Base-by-base conservation (phyloP, 306 rosid species). In the Castanopsis chinensis region DNA sequence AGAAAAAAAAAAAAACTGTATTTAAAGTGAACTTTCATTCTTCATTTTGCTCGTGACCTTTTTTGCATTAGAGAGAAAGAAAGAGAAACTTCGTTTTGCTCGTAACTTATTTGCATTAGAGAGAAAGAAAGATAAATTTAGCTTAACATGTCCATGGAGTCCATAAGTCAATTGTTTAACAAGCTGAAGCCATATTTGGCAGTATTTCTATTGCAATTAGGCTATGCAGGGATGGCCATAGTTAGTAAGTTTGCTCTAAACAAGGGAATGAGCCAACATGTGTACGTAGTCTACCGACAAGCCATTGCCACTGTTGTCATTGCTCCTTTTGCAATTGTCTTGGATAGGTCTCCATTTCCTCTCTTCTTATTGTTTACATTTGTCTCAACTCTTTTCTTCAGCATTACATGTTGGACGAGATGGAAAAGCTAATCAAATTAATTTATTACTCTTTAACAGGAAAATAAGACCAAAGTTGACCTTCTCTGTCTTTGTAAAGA, bases 391-490 rank as follows among this genome's bases (percentile, higher is more conserved):
- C 23, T 73, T 73, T 35, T 5, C 28, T 27, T 37, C 41, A 32
- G 37, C 76, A 4, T 65, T 45, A 5, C 35, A 17, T 18, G 15
- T 20, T 41, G 71, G 56, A 18, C 20, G 30, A 35, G 65, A 71
- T 54, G 45, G 61, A 53, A 28, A 28, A 21, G 30, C 30, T 76
- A 32, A n/a, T 73, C 53, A 52, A 30, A 18, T 18, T 67, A 69
- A 64, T 49, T 53, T 14, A 20, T 14, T 30, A 28, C n/a, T 77
- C 60, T 33, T 33, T 63, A 45, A 69, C 84, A 90, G 87, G 85
- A 88, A 85, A 72, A 41, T 58, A 32, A 81, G 90, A 83, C 89
- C 92, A 20, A 83, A 79, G 74, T 81, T 90, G 94, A 83, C 89
- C 12, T 37, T 41, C 45, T 41, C 88, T 12, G 1, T 83, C 59